These are phyloP conservation scores for Ulota crispa DNA, from an alignment of 225 moss, liverwort and hornwort genomes.

Conservation along the genomic window DNA sequence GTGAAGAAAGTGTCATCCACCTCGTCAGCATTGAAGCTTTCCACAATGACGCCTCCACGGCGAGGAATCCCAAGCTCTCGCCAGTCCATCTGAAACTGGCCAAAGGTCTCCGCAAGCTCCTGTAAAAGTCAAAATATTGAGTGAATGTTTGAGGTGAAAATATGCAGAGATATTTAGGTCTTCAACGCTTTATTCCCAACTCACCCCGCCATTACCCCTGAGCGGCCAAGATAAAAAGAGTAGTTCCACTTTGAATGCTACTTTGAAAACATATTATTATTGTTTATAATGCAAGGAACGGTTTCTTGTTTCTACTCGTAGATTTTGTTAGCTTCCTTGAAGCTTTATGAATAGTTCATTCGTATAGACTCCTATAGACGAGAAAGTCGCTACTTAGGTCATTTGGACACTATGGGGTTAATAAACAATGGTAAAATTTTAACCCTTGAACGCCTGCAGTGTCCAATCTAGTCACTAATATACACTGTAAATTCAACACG, in stretches of 20 bases:
- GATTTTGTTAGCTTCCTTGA: neutral
- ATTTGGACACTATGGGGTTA: neutral
- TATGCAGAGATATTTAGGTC: neutral
- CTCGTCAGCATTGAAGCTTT: conserved; percentile 96
- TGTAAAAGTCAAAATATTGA: conserved; percentile 34
- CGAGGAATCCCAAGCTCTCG: conserved; percentile 83
- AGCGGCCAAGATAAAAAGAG: neutral
- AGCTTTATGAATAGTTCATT: neutral
- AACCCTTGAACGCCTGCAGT: neutral
- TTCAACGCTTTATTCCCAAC: conserved; percentile 4
- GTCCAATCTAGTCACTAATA: neutral
- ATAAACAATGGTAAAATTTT: neutral
- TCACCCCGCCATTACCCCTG: neutral
- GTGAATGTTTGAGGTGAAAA: conserved; percentile 8
- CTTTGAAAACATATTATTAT: neutral
- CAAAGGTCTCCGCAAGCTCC: conserved; percentile 92
- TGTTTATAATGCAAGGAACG: neutral
- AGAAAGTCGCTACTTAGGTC: neutral
- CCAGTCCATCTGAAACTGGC: conserved; percentile 92
- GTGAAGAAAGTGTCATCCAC: conserved; percentile 28
- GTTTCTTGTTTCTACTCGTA: neutral
- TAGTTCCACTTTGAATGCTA: neutral
- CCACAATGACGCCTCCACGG: conserved; percentile 86
- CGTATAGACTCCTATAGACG: neutral
- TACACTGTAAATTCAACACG: neutral